A percentile compares a stretch with the other conserved stretches of the same genome.
phyloP scores from a whole-genome alignment of 1,139 yeast species.

The Yamadazyma triangularis region DNA sequence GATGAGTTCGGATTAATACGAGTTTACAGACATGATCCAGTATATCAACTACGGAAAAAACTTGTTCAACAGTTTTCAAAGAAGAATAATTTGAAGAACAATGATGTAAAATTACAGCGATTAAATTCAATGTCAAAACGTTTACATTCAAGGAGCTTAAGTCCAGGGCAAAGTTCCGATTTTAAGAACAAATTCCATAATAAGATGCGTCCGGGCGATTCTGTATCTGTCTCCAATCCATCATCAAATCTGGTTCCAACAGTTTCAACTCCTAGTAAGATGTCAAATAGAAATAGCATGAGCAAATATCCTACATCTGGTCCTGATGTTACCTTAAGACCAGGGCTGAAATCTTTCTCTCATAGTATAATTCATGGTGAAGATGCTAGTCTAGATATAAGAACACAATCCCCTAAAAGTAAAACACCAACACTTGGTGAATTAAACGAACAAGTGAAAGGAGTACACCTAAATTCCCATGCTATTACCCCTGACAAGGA shows the following conservation, averaged over 20 bases:
- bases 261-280: not conserved
- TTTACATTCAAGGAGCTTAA: not conserved
- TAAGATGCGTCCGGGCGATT: not conserved
- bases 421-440: conserved; percentile 1
- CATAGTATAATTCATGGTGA: conserved; percentile 9
- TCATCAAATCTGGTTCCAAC: not conserved
- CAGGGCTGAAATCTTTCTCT: conserved; percentile 11
- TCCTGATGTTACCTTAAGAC: conserved; percentile 3
- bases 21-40: conserved; percentile 77
- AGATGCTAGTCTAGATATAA: conserved; percentile 8
- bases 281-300: not conserved
- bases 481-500: conserved; percentile 13
- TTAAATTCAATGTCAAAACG: not conserved
- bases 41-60: conserved; percentile 34
- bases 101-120: not conserved
- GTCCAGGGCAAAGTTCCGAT: not conserved
- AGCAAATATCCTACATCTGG: not conserved
- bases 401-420: not conserved
- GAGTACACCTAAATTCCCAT: conserved; percentile 3
- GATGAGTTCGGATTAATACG: conserved; percentile 72
- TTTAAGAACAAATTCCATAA: not conserved
- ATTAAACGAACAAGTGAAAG: not conserved
- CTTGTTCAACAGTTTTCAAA: not conserved
- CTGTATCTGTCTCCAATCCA: not conserved
- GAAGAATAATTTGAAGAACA: not conserved